Evolutionary conservation across 345 rosid species (phyloP).

Genomic region (Gossypioides kirkii): DNA sequence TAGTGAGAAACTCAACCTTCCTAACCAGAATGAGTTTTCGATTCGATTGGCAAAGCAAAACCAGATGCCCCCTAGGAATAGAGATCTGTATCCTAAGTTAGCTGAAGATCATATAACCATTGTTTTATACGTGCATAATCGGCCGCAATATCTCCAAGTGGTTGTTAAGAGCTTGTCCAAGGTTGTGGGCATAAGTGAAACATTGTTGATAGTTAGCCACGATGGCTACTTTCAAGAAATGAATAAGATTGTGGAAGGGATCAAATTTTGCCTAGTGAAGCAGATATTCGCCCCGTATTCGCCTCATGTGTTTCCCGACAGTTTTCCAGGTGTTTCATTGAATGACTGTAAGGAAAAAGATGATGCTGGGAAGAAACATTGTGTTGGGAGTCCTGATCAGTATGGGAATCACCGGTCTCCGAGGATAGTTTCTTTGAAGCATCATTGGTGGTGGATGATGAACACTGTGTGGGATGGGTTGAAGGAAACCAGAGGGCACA

Average conservation of each 20-base stretch:
- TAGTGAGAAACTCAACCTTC: constrained; percentile 37
- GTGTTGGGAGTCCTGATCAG: constrained; percentile 85
- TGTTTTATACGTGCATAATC: constrained; percentile 86
- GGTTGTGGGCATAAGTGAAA: constrained; percentile 81
- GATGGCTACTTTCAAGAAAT: constrained; percentile 89
- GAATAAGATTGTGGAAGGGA: constrained; percentile 71
- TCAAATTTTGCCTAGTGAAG: constrained; percentile 83
- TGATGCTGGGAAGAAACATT: constrained; percentile 44
- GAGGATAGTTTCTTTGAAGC: constrained; percentile 88
- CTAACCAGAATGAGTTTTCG: constrained; percentile 53
- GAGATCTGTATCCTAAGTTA: constrained; percentile 58
- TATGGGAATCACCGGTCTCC: constrained; percentile 88
- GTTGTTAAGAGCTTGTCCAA: constrained; percentile 76
- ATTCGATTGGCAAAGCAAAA: constrained; percentile 54
- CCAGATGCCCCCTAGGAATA: constrained; percentile 60
- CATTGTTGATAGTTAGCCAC: constrained; percentile 84
- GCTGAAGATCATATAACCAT: constrained; percentile 63
- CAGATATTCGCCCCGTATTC: constrained; percentile 86
- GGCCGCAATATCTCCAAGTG: constrained; percentile 79
- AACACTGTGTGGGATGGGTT: constrained; percentile 95
- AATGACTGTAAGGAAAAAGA: constrained; percentile 71
- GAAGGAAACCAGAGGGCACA: constrained; percentile 55
- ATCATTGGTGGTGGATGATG: constrained; percentile 99
- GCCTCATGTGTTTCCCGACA: constrained; percentile 54
- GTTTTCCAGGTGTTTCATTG: constrained; percentile 67